Base-by-base conservation (phyloP, 1,139 yeast genomes). In the Pneumocystis wakefieldiae region DNA sequence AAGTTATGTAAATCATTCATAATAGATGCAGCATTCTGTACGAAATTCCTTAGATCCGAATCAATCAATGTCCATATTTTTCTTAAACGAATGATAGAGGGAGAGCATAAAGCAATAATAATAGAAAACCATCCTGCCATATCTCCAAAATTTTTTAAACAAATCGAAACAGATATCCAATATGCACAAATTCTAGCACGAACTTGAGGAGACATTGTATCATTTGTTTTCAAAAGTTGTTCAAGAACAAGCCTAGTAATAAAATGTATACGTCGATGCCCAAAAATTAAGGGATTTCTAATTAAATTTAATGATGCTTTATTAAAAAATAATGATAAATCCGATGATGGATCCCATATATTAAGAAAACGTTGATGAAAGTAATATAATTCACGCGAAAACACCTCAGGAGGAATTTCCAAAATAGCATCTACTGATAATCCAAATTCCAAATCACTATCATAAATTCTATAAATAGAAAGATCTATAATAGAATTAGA, bases 81-180 rank as follows among this genome's bases (percentile, higher is more conserved):
- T 36, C 81, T 77, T 62, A 92, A 76, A 67, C 98, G 80, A 65
- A 91, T 76, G 2, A 91, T 80, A 0, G 97, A 95, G 64, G 86
- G 84, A 0, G 96, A 87, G 70, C 96, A 85, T 2, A 91, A 79
- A 1, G 87, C 80, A 0, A 94, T 84, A 1, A 96, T 90, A 68
- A 91, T 85, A 1, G 96, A 96, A 48, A 89, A 76, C 97, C 97
- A 92, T 38, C 95, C 86, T 0, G 91, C 91, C 92, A 90, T 88
- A 71, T 92, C 95, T 62, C 98, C 98, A 36, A 82, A 77, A 67
- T 82, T 83, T 71, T 89, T 95, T 66, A 91, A 80, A 42, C 80
- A 76, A 67, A 87, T 83, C 4, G 97, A 97, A 61, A 91, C 77
- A 67, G 85, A 84, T 62, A 91, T 87, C 98, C 97, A 92, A 72